Percentiles rank a stretch among this genome's conserved stretches.
These are phyloP conservation scores for Starmerella etchellsii DNA, from an alignment of 805 yeast species.

Conservation along the genomic window DNA sequence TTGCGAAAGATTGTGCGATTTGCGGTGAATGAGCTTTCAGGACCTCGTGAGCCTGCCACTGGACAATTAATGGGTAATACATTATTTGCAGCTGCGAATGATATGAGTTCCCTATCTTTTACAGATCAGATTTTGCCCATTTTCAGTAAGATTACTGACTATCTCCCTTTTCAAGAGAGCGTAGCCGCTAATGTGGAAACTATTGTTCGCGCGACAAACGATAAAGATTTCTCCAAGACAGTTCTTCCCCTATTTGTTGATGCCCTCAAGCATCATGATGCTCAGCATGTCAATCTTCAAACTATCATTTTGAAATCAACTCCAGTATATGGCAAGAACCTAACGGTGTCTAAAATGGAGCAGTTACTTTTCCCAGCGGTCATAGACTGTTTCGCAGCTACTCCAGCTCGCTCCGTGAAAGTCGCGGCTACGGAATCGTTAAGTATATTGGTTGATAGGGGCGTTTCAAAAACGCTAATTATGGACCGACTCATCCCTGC, in stretches of 20 bases:
- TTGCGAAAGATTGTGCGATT: constrained; percentile 66
- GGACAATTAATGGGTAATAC: constrained; percentile 16
- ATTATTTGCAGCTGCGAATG: constrained; percentile 36
- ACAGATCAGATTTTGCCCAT: constrained; percentile 51
- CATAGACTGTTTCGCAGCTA: constrained; percentile 62
- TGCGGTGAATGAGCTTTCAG: constrained; percentile 37
- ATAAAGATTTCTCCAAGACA: constrained; percentile 38
- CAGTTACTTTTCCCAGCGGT: constrained; percentile 62
- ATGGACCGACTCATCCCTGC: constrained; percentile 74
- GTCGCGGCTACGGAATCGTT: constrained; percentile 26
- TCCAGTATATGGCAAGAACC: constrained; percentile 32
- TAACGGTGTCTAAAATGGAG: constrained; percentile 61
- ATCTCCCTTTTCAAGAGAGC: constrained; percentile 33
- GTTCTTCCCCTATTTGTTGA: constrained; percentile 35
- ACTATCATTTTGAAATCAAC: constrained; percentile 39
- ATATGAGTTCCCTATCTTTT: constrained; percentile 65
- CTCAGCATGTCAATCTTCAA: constrained; percentile 33
- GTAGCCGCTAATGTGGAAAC: constrained; percentile 38
- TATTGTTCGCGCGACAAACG: constrained; percentile 38
- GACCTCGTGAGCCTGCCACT: constrained; percentile 21
- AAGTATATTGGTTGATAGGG: constrained; percentile 10
- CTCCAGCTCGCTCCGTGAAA: constrained; percentile 72
- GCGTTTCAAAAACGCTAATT: constrained; percentile 55
- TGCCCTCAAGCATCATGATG: constrained; percentile 25
- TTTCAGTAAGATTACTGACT: constrained; percentile 29